Evolutionary conservation across 2,329 filamentous ascomycete species (phyloP).

Genomic region (Diaporthe vaccinii): DNA sequence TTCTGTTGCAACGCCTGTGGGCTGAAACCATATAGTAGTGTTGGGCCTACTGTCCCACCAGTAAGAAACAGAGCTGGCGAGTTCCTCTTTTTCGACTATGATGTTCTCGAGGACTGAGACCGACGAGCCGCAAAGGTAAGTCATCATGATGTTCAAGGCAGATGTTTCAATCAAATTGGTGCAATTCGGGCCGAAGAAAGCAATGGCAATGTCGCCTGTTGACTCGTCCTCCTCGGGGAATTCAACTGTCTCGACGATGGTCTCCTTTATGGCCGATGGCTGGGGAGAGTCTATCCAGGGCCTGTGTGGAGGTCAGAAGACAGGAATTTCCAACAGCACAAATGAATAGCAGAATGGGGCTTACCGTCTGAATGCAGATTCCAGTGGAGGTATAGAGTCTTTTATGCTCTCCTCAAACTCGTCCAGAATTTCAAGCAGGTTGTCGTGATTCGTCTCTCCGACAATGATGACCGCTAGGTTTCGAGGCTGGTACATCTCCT

Average conservation of each 20-base stretch:
- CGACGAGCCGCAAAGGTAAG: conserved; percentile 93
- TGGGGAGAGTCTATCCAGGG: conserved; percentile 93
- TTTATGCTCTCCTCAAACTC: conserved; percentile 90
- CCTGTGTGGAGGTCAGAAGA: conserved; percentile 46
- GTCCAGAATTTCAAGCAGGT: conserved; percentile 86
- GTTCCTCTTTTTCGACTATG: conserved; percentile 92
- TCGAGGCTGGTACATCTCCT: conserved; percentile 97
- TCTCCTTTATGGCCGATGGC: conserved; percentile 79
- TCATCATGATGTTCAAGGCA: conserved; percentile 83
- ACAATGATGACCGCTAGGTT: conserved; percentile 93
- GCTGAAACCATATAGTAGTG: conserved; percentile 86
- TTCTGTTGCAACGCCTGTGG: conserved; percentile 88
- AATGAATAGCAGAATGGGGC: conserved; percentile 20
- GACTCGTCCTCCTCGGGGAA: conserved; percentile 98
- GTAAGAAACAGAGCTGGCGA: conserved; percentile 88
- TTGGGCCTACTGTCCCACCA: conserved; percentile 85
- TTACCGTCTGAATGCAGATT: conserved; percentile 80
- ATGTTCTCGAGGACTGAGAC: conserved; percentile 92
- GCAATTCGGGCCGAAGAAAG: conserved; percentile 88
- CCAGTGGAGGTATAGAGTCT: conserved; percentile 81
- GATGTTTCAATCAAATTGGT: conserved; percentile 76
- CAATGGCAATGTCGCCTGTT: conserved; percentile 87
- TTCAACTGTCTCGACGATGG: conserved; percentile 82
- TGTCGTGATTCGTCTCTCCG: conserved; percentile 88
- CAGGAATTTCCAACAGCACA: neutral